These are phyloP conservation scores for Babesia caballi DNA, from an alignment of 169 alveolate genomes.

Conservation along the genomic window DNA sequence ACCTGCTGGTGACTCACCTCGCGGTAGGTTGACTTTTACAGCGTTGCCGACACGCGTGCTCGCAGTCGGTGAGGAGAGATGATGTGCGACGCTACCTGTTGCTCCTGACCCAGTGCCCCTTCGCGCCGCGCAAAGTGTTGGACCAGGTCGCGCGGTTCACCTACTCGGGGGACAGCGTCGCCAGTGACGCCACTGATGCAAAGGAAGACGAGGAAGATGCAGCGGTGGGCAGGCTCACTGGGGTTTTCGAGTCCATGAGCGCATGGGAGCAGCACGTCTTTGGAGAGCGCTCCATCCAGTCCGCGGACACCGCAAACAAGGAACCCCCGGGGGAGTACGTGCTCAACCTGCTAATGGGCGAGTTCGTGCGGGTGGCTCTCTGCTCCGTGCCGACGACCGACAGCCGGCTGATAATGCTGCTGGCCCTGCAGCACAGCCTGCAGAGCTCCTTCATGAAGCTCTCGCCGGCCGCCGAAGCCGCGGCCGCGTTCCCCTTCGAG, in stretches of 20 bases:
- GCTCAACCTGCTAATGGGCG: slow-evolving; percentile 51
- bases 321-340: slow-evolving; percentile 13
- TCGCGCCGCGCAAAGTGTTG: neutral
- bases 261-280: slow-evolving; percentile 20
- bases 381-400: slow-evolving; percentile 16
- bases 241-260: neutral
- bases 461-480: slow-evolving; percentile 12
- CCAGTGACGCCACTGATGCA: neutral
- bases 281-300: neutral
- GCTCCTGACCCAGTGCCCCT: slow-evolving; percentile 18
- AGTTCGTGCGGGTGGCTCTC: slow-evolving; percentile 28
- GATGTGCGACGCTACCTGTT: slow-evolving; percentile 1
- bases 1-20: slow-evolving; percentile 10
- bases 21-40: neutral
- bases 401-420: slow-evolving; percentile 28
- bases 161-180: neutral
- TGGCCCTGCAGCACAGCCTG: slow-evolving; percentile 15
- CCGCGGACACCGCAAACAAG: neutral
- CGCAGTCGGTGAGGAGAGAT: slow-evolving; percentile 8
- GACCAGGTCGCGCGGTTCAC: neutral
- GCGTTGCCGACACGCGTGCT: neutral
- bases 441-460: slow-evolving; percentile 11
- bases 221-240: too few species aligned
- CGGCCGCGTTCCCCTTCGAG: slow-evolving; percentile 11
- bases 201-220: neutral